Percentiles rank a stretch among this genome's conserved stretches.
Evolutionary conservation across 2,329 filamentous ascomycete genomes (phyloP).

Genomic region (Chlorencoelia australis): DNA sequence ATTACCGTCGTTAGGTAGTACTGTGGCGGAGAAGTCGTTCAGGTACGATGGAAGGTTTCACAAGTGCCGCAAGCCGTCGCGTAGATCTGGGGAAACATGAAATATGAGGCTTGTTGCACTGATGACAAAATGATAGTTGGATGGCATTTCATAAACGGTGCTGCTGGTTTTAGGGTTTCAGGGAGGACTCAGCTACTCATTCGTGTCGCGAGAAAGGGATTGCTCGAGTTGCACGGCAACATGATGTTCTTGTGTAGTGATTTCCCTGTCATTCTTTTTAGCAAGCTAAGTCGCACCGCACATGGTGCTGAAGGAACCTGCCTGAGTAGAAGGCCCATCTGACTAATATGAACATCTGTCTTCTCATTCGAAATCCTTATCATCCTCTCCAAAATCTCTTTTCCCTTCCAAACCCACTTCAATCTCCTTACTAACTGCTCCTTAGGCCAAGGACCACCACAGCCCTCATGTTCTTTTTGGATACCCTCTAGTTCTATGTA

Average conservation of each 20-base stretch:
- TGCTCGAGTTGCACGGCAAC: no score
- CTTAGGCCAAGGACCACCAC: not conserved
- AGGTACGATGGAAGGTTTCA: no score
- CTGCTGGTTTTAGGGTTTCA: no score
- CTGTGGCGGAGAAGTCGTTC: no score
- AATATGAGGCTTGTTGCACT: no score
- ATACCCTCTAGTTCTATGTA: not conserved
- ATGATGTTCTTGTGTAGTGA: conserved; percentile 1
- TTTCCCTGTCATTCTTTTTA: not conserved
- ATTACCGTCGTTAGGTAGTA: no score
- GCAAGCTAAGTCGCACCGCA: not conserved
- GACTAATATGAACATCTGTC: conserved; percentile 1
- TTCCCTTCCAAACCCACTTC: conserved; percentile 1
- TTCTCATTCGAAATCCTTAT: not conserved
- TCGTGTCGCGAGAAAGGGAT: no score
- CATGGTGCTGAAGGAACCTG: not conserved
- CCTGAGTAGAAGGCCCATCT: conserved; percentile 1
- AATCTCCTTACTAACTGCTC: not conserved
- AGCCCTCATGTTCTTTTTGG: not conserved
- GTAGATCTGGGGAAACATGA: no score
- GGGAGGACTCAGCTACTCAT: no score
- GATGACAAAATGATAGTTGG: no score
- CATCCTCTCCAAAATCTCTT: not conserved
- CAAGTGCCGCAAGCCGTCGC: no score
- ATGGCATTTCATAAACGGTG: no score